A percentile compares a stretch with the other conserved stretches of the same genome.
phyloP scores from a whole-genome alignment of 805 yeast genomes.

The Hanseniaspora nectarophila region DNA sequence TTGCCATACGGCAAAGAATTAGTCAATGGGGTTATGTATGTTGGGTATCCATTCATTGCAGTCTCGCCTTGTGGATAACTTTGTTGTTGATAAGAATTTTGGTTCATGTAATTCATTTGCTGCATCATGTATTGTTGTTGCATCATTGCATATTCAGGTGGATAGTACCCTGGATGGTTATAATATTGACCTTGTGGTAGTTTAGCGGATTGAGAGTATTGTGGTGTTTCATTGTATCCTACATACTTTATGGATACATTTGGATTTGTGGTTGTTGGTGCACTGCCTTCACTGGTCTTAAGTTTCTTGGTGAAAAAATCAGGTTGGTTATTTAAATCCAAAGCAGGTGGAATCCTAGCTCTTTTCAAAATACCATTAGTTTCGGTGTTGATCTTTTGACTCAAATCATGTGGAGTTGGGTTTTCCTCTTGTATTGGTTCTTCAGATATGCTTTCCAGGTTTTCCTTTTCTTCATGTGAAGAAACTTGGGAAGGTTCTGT shows the following conservation, averaged over 20 bases:
- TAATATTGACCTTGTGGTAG: too few relatives aligned
- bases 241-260: slow-evolving; percentile 4
- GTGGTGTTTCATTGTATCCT: slow-evolving; percentile 6
- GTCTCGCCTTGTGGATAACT: background rate
- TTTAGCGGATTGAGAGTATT: background rate
- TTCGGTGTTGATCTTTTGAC: background rate
- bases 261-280: background rate
- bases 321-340: background rate
- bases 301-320: background rate
- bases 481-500: background rate
- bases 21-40: background rate
- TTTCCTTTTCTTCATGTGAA: background rate
- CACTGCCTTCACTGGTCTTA: background rate
- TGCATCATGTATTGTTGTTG: slow-evolving; percentile 2
- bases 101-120: slow-evolving; percentile 1
- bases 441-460: background rate
- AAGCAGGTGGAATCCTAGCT: slow-evolving; percentile 1
- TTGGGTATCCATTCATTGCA: background rate
- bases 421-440: too few relatives aligned
- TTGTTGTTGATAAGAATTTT: background rate
- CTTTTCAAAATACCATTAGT: background rate
- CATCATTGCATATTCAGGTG: background rate
- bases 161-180: background rate
- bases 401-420: too few relatives aligned
- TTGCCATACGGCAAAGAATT: background rate